Conservation (phyloP, 2,329 filamentous ascomycete genomes). For the Sarocladium brachiariae region DNA sequence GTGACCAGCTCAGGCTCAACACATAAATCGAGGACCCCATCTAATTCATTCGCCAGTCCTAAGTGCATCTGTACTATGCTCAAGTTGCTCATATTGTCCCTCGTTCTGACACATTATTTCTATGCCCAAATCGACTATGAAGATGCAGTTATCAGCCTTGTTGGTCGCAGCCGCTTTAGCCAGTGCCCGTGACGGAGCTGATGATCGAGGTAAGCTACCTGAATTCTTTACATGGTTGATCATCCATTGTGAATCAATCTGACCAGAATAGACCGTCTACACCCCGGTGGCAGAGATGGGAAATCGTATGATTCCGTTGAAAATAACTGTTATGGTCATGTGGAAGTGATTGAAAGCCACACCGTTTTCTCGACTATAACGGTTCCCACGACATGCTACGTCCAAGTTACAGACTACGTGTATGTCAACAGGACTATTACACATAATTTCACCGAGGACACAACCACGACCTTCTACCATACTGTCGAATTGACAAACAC, state of each 20-base stretch:
- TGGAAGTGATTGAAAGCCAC: not conserved
- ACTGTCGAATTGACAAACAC: slow-evolving; percentile 2
- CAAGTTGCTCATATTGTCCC: not conserved
- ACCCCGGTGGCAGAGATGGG: not conserved
- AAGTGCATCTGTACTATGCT: not conserved
- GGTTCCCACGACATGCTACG: not conserved
- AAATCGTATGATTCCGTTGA: not conserved
- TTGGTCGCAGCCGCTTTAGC: not conserved
- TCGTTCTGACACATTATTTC: too few relatives aligned
- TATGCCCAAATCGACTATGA: not conserved
- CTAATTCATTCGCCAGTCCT: too few relatives aligned
- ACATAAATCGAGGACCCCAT: not conserved
- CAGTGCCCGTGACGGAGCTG: not conserved
- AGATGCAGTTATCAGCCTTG: not conserved
- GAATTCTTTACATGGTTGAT: too few relatives aligned
- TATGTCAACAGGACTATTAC: slow-evolving; percentile 4
- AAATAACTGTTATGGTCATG: not conserved
- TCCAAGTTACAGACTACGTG: not conserved
- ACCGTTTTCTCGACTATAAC: not conserved
- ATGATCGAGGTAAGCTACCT: not conserved
- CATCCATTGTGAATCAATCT: too few relatives aligned
- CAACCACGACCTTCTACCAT: not conserved
- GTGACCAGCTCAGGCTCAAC: not conserved
- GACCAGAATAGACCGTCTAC: not conserved
- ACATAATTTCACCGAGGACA: not conserved